Percentiles rank a stretch among this genome's conserved stretches.
Conservation (phyloP, 2,329 filamentous ascomycete species). For the Ampelomyces quisqualis region DNA sequence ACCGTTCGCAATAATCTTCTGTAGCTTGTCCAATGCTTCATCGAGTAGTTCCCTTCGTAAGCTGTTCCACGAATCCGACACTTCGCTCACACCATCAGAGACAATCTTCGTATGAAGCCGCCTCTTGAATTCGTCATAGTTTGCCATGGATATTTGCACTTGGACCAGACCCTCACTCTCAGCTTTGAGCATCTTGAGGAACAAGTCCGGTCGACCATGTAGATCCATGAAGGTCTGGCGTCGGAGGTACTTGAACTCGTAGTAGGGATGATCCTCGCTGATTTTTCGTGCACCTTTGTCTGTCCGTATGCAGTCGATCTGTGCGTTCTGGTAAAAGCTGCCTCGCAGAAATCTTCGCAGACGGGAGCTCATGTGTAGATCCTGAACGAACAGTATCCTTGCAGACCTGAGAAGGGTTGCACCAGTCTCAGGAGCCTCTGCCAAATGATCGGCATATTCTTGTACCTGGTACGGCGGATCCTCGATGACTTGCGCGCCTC, state of each 20-base stretch:
- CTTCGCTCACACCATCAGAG: conserved; percentile 92
- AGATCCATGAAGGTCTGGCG: conserved; percentile 84
- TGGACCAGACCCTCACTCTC: conserved; percentile 92
- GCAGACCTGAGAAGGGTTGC: conserved; percentile 75
- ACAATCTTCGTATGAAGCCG: conserved; percentile 81
- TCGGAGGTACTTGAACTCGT: conserved; percentile 94
- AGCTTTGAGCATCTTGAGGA: conserved; percentile 94
- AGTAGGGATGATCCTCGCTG: conserved; percentile 92
- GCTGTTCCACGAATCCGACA: conserved; percentile 92
- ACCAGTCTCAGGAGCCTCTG: conserved; percentile 57
- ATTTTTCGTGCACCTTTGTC: conserved; percentile 93
- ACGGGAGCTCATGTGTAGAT: conserved; percentile 82
- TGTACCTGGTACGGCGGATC: conserved; percentile 78
- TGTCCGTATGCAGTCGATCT: conserved; percentile 84
- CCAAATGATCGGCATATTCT: conserved; percentile 78
- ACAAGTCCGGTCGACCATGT: conserved; percentile 80
- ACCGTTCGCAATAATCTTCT: conserved; percentile 80
- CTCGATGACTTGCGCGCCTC: conserved; percentile 66
- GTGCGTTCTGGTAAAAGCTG: conserved; percentile 78
- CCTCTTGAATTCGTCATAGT: conserved; percentile 72
- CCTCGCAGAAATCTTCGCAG: conserved; percentile 84
- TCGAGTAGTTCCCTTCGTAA: conserved; percentile 84
- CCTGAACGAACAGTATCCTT: conserved; percentile 86
- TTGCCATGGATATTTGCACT: conserved; percentile 75
- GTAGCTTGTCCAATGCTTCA: conserved; percentile 75